Percentiles rank a stretch among this genome's conserved stretches.
Evolutionary conservation across 345 rosid species (phyloP).

Genomic region (Lumnitzera littorea): DNA sequence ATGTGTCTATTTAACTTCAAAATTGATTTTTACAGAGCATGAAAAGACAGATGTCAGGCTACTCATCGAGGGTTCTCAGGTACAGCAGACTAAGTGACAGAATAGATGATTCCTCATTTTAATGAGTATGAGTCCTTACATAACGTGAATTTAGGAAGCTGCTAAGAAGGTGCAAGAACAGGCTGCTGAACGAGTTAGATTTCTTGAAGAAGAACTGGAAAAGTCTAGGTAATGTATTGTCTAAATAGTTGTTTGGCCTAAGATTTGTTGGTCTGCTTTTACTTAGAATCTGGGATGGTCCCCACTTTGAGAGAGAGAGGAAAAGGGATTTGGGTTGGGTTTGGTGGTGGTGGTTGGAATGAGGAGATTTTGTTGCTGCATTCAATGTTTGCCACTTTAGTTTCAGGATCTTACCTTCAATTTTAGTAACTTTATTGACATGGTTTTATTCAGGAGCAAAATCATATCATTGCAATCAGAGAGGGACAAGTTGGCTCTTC

Average conservation of each 20-base stretch:
- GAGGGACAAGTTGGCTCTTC: constrained; percentile 69
- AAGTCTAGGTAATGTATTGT: constrained; percentile 46
- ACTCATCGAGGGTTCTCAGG: constrained; percentile 88
- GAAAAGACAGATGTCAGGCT: constrained; percentile 53
- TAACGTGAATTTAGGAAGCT: constrained; percentile 52
- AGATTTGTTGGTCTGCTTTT: neutral
- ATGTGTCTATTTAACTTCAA: neutral
- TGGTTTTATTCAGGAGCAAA: constrained; percentile 42
- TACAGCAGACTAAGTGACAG: constrained; percentile 13
- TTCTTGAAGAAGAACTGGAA: constrained; percentile 71
- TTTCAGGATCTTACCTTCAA: neutral
- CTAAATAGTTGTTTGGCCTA: no score
- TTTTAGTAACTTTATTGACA: neutral
- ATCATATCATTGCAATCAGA: constrained; percentile 58
- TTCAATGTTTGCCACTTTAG: neutral
- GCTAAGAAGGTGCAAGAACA: constrained; percentile 74
- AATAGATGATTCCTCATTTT: neutral
- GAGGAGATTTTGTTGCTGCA: no score
- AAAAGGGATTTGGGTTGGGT: neutral
- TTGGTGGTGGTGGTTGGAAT: neutral
- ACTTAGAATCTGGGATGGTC: neutral
- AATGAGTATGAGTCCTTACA: constrained; percentile 1
- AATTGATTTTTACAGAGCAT: constrained; percentile 29
- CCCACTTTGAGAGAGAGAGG: neutral
- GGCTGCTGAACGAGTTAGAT: constrained; percentile 51